Evolutionary conservation across 169 alveolate species (phyloP).

Genomic region (Neospora caninum): DNA sequence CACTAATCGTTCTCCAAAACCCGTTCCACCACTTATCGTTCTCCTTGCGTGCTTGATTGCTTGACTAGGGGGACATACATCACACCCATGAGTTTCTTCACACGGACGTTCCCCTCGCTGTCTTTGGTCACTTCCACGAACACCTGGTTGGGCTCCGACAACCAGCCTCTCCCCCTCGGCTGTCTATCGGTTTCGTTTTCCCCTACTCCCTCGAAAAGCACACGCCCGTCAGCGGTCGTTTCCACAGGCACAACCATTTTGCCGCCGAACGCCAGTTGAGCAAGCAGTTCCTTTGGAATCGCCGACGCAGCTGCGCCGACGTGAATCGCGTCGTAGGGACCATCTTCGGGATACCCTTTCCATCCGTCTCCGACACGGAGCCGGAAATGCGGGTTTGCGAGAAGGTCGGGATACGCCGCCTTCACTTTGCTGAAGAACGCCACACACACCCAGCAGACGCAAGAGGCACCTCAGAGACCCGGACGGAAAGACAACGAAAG

Average conservation of each 20-base stretch:
- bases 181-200: not conserved
- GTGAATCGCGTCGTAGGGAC: slow-evolving; percentile 88
- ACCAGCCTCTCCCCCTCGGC: not conserved
- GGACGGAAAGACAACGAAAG: not conserved
- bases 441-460: not conserved
- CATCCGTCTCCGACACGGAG: slow-evolving; percentile 85
- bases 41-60: not conserved
- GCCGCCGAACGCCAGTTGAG: slow-evolving; percentile 86
- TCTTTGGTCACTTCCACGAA: slow-evolving; percentile 51
- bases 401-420: slow-evolving; percentile 61
- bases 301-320: slow-evolving; percentile 88
- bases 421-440: slow-evolving; percentile 65
- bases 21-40: no score
- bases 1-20: no score
- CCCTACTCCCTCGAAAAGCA: slow-evolving; percentile 6
- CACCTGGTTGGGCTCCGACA: not conserved
- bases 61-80: slow-evolving; percentile 63
- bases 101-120: slow-evolving; percentile 15
- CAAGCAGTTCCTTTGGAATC: slow-evolving; percentile 79
- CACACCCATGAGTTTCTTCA: slow-evolving; percentile 49
- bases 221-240: slow-evolving; percentile 51
- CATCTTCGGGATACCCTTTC: slow-evolving; percentile 78
- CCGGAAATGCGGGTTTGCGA: slow-evolving; percentile 65
- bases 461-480: not conserved
- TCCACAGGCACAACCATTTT: slow-evolving; percentile 88